Evolutionary conservation across 352 stramenopile genomes (phyloP), one percentile per base, ranked within the genome.

Genomic region (Blastocystis sp.): DNA sequence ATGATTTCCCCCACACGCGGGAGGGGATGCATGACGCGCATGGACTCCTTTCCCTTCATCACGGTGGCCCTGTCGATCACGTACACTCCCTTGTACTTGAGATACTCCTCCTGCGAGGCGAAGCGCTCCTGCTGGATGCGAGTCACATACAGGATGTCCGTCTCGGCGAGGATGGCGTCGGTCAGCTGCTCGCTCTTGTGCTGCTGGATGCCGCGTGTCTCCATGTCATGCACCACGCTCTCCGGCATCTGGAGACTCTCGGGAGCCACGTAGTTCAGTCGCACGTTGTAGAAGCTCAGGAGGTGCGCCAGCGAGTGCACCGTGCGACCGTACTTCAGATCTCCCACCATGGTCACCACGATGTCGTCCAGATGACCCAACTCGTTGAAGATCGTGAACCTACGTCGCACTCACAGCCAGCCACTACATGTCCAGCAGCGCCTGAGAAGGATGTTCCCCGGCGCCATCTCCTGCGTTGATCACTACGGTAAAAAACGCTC

Each of bases 301-400:
- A 99, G 92, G 91, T 96, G 96, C 53, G 96, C 94, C 43, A 99
- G 92, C 75, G 95, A 98, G 92, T 99, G 97, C 90, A 98, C 96
- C 1, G 97, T 99, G 87, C 97, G 94, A 50, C 97, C 97, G 92
- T 98, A 95, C 93, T 99, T 99, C 47, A 99, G 94, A 92, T 99
- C 97, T 41, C 97, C 97, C 45, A 99, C 93, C 92, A 99, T 95
- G 11, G 97, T 98, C 45, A 99, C 93, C 47, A 95, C 94, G 90
- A 97, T 97, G 69, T 93, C 93, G 64, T 93, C 90, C 18, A 96
- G 90, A 34, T 92, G 92, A 45, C 92, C 53, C 24, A 89, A 43
- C 30, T 99, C 93, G 92, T 99, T 95, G 20, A 96, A 97, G 79
- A 92, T 91, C 7, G 90, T 92, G 43, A 92, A 76, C 43, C 85